Base-by-base conservation (phyloP, 2,329 filamentous ascomycete species). In the Ophiostoma pallidulum region DNA sequence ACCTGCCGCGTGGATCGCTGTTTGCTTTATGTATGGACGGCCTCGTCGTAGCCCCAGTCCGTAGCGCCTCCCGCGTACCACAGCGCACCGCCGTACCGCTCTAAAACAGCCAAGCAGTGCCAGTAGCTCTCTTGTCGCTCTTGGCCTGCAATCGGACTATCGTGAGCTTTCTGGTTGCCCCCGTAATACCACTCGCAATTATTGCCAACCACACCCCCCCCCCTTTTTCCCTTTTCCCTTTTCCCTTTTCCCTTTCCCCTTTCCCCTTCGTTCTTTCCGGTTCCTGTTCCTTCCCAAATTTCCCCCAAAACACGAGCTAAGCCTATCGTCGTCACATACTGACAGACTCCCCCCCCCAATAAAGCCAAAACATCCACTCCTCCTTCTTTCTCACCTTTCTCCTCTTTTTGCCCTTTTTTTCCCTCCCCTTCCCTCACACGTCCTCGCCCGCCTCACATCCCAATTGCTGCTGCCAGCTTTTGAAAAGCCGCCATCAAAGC, bases 101-200 rank as follows among this genome's bases (percentile, higher is more conserved):
- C n/a, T n/a, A n/a, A n/a, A n/a, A n/a, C n/a, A n/a, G n/a, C n/a
- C n/a, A n/a, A n/a, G n/a, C 24, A 28, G 24, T 28, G 24, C 10
- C 6, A 28, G 24, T 10, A 28, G 24, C 31, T 33, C 6, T 33
- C n/a, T 33, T 33, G 31, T n/a, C n/a, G n/a, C n/a, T n/a, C n/a
- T n/a, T n/a, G 31, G 20, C 19, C 20, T 20, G 38, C 18, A 43
- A 41, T 31, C 28, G 24, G 18, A 50, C 43, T 36, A 38, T 47
- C 33, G 43, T 43, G 39, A 50, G 35, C 48, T 38, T 22, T 43
- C 37, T 36, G 33, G 48, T 44, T 50, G 48, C 35, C 48, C 47
- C 48, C 48, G 44, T 47, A 50, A 43, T 42, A 24, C 35, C 28
- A n/a, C n/a, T n/a, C n/a, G n/a, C n/a, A n/a, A n/a, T n/a, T n/a